Evolutionary conservation across 2,329 filamentous ascomycete genomes (phyloP), one percentile per base, ranked within the genome.

Genomic region (Coniochaeta sp.): DNA sequence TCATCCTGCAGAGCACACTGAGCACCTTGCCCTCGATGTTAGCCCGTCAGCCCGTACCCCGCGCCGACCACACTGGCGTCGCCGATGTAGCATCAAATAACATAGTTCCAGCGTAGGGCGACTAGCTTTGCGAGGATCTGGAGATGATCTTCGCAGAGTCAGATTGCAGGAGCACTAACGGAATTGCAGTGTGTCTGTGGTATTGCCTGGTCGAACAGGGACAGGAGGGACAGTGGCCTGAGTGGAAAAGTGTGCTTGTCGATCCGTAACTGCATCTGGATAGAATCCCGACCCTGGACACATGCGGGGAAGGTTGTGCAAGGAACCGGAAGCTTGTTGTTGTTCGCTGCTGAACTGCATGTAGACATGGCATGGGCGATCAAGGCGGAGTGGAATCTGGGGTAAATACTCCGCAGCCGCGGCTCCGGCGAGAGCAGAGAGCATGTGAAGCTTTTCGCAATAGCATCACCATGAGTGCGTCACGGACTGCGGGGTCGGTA

Each of bases 271-370:
- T 38, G 34, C 2, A 56, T 56, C 8, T 22, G 54, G 54, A 36
- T 38, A 56, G 2, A 56, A 6, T 10, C 22, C 54, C 54, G 54
- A 26, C 30, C 54, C 54, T n/a, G 54, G 54, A 22, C 34, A 22
- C 34, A 38, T 56, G 54, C 54, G 54, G 54, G 54, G 54, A 19
- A 55, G 47, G 47, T 26, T 24, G 42, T 52, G 47, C 47, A 52
- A 52, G 47, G 47, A 26, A 52, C 47, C 10, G 30, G 24, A 26
- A 52, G 47, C 47, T 52, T 54, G 57, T n/a, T 52, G 38, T 16
- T 26, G 6, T 3, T 47, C 42, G 42, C 19, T 42, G 40, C 3
- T 42, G 17, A 9, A 12, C 34, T 3, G 14, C 10, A n/a, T n/a
- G n/a, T 12, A 3, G 38, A n/a, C 38, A 40, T n/a, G 16, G 38